A percentile compares a stretch with the other conserved stretches of the same genome.
phyloP scores from a whole-genome alignment of 805 yeast genomes.

The Cyberlindnera mycetangii region DNA sequence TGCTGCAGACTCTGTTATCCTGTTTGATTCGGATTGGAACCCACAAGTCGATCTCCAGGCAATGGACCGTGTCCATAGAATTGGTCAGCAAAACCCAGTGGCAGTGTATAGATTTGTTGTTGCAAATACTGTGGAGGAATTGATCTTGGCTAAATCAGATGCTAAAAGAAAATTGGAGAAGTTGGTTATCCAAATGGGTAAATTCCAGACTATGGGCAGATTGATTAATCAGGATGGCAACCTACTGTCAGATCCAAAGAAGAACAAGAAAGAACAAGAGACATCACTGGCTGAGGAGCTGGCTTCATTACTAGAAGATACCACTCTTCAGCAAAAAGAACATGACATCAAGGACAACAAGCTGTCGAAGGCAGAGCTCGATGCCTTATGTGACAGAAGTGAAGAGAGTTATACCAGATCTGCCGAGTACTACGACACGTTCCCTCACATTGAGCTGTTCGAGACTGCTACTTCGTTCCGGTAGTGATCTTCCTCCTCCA shows the following conservation, averaged over 20 bases:
- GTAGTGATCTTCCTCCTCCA: too few species aligned
- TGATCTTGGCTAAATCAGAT: constrained; percentile 73
- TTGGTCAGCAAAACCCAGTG: constrained; percentile 87
- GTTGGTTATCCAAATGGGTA: constrained; percentile 67
- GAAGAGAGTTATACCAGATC: constrained; percentile 37
- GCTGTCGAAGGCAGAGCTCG: constrained; percentile 38
- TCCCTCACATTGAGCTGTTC: constrained; percentile 37
- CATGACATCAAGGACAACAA: constrained; percentile 24
- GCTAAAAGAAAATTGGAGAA: constrained; percentile 77
- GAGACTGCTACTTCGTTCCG: constrained; percentile 30
- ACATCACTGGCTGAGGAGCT: constrained; percentile 38
- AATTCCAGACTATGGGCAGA: constrained; percentile 43
- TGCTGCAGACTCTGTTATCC: constrained; percentile 84
- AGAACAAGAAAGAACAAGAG: constrained; percentile 25
- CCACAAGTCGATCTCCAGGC: constrained; percentile 97
- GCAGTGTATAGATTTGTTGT: constrained; percentile 75
- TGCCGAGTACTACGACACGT: constrained; percentile 21
- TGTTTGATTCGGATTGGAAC: constrained; percentile 95
- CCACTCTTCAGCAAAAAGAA: constrained; percentile 37
- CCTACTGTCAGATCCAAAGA: constrained; percentile 20
- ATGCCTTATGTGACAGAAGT: constrained; percentile 49
- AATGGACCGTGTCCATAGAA: constrained; percentile 91
- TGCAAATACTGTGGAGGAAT: constrained; percentile 78
- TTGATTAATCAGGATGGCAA: constrained; percentile 33
- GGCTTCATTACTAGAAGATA: constrained; percentile 37